Percentiles rank a stretch among this genome's conserved stretches.
Evolutionary conservation across 371 early-diverging fungal genomes (phyloP).

Genomic region (Mortierella sp.): DNA sequence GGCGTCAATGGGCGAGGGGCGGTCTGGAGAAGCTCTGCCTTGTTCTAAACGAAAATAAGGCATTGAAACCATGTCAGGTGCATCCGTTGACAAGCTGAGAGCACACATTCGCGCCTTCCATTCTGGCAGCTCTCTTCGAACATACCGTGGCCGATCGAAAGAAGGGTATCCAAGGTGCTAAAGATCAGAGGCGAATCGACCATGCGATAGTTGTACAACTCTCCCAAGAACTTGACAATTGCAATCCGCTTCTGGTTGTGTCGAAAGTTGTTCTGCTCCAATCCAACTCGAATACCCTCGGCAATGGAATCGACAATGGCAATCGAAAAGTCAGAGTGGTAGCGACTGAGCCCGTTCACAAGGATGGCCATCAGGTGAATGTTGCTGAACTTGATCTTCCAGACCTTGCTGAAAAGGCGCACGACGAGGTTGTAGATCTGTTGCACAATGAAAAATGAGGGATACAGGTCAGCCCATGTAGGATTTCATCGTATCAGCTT

Average conservation of each 20-base stretch:
- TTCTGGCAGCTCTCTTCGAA: neutral
- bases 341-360: constrained; percentile 80
- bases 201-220: constrained; percentile 90
- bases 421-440: constrained; percentile 50
- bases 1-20: constrained; percentile 80
- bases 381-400: constrained; percentile 93
- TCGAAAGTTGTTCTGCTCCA: constrained; percentile 92
- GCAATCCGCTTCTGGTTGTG: constrained; percentile 93
- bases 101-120: no score
- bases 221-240: constrained; percentile 87
- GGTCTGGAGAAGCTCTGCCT: constrained; percentile 79
- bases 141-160: constrained; percentile 89
- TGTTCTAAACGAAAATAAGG: constrained; percentile 62
- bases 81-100: neutral
- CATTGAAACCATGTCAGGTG: neutral
- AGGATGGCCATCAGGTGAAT: constrained; percentile 87
- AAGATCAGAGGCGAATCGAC: constrained; percentile 87
- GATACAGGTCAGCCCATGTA: neutral
- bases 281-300: constrained; percentile 90
- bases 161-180: constrained; percentile 86
- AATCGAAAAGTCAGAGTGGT: constrained; percentile 91
- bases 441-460: neutral
- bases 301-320: constrained; percentile 87
- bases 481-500: neutral
- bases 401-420: constrained; percentile 85